These are phyloP conservation scores for Dactylonectria estremocensis DNA, from an alignment of 2,329 filamentous ascomycete species.

Conservation along the genomic window DNA sequence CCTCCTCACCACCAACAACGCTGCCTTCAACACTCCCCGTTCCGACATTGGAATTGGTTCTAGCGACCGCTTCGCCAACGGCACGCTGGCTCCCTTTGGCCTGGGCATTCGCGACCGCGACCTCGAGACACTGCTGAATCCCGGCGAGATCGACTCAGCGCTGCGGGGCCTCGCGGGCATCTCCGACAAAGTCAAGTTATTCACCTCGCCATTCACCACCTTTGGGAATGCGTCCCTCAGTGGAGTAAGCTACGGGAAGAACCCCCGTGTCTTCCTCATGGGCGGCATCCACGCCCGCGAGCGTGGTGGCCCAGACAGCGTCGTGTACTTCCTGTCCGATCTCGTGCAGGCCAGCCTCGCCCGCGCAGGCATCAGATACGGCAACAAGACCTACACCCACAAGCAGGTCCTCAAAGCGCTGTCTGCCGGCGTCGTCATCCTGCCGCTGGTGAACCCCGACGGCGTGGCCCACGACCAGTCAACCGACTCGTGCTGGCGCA, in stretches of 20 bases:
- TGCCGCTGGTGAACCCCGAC: conserved; percentile 69
- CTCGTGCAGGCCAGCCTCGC: conserved; percentile 67
- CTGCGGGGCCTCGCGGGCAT: conserved; percentile 58
- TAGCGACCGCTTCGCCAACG: conserved; percentile 60
- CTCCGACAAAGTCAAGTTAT: conserved; percentile 56
- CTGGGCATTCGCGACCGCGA: conserved; percentile 53
- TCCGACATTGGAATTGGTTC: conserved; percentile 57
- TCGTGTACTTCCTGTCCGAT: conserved; percentile 72
- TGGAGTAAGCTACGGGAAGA: conserved; percentile 61
- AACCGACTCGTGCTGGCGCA: conserved; percentile 67
- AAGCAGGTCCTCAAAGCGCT: conserved; percentile 67
- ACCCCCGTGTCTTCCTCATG: conserved; percentile 66
- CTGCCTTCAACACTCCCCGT: conserved; percentile 31
- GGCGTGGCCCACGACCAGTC: conserved; percentile 67
- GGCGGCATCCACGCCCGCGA: conserved; percentile 71
- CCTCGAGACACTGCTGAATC: conserved; percentile 62
- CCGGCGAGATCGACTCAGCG: conserved; percentile 61
- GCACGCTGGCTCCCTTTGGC: conserved; percentile 54
- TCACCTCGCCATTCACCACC: conserved; percentile 61
- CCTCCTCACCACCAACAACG: conserved; percentile 29
- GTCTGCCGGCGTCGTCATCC: conserved; percentile 66
- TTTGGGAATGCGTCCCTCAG: conserved; percentile 58
- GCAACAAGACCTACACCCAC: conserved; percentile 65
- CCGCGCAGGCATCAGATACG: conserved; percentile 66
- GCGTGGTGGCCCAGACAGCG: conserved; percentile 69